These are phyloP conservation scores for Pyrenophora seminiperda DNA, from an alignment of 2,329 filamentous ascomycete species.

Conservation along the genomic window DNA sequence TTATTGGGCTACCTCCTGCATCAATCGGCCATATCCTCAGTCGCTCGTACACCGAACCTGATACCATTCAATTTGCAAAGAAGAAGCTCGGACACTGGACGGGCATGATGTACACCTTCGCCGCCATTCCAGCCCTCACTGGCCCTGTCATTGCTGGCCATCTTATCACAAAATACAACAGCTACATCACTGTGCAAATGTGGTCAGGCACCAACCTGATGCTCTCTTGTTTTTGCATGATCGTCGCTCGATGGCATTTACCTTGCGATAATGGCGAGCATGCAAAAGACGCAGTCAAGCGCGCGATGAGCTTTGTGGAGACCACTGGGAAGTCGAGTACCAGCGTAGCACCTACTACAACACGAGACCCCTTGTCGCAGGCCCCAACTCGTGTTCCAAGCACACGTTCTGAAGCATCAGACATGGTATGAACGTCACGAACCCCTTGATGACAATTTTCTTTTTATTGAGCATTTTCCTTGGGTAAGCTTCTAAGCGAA, in stretches of 20 bases:
- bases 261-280: conserved; percentile 37
- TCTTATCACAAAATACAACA: conserved; percentile 50
- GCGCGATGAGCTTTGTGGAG: conserved; percentile 13
- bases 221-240: conserved; percentile 51
- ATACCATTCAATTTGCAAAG: conserved; percentile 35
- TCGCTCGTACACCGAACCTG: conserved; percentile 39
- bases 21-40: conserved; percentile 55
- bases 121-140: conserved; percentile 52
- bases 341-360: conserved; percentile 14
- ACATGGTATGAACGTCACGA: no score
- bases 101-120: conserved; percentile 58
- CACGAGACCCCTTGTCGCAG: conserved; percentile 20
- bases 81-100: conserved; percentile 57
- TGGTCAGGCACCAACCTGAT: conserved; percentile 54
- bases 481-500: background rate
- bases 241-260: conserved; percentile 38
- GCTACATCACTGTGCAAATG: conserved; percentile 54
- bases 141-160: conserved; percentile 57
- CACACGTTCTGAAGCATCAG: background rate
- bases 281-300: conserved; percentile 23
- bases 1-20: conserved; percentile 58
- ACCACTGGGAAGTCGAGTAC: conserved; percentile 18
- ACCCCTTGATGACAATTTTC: background rate
- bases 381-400: conserved; percentile 32
- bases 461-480: background rate